A percentile compares a stretch with the other conserved stretches of the same genome.
Conservation (phyloP, 2,329 filamentous ascomycete species). For the Cercospora zeae-maydis region DNA sequence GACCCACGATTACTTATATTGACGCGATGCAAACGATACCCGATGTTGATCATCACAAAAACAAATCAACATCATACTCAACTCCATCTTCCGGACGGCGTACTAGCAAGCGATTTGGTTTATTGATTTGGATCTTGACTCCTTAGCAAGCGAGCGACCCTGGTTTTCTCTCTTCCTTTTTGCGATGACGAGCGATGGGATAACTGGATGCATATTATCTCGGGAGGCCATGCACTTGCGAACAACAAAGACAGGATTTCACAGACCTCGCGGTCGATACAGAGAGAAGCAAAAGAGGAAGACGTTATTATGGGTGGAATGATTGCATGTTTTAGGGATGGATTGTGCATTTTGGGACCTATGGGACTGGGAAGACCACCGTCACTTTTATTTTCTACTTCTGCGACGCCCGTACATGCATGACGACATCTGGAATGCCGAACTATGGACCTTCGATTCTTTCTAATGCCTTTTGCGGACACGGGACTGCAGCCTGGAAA, state of each 20-base stretch:
- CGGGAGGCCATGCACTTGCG: conserved; percentile 16
- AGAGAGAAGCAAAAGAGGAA: conserved; percentile 9
- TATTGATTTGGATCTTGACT: conserved; percentile 12
- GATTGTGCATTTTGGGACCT: conserved; percentile 8
- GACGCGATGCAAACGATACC: conserved; percentile 41
- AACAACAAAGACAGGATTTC: conserved; percentile 15
- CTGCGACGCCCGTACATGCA: conserved; percentile 19
- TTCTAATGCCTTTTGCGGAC: conserved; percentile 12
- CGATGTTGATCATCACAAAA: conserved; percentile 41
- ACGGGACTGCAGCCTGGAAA: conserved; percentile 21
- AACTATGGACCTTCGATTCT: conserved; percentile 15
- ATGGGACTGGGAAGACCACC: conserved; percentile 4
- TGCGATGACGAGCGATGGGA: conserved; percentile 9
- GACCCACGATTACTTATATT: conserved; percentile 37
- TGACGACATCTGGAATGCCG: conserved; percentile 22
- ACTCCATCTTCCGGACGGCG: conserved; percentile 53
- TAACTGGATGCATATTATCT: conserved; percentile 14
- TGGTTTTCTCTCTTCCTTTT: conserved; percentile 14
- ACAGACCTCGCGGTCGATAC: conserved; percentile 16
- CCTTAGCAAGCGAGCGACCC: conserved; percentile 24
- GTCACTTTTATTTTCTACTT: conserved; percentile 9
- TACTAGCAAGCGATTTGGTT: conserved; percentile 41
- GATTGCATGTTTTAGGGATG: conserved; percentile 13
- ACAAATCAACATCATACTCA: conserved; percentile 37
- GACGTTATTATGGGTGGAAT: conserved; percentile 12